A percentile compares a stretch with the other conserved stretches of the same genome.
phyloP scores from a whole-genome alignment of 2,329 filamentous ascomycete genomes.

The Bipolaris oryzae region DNA sequence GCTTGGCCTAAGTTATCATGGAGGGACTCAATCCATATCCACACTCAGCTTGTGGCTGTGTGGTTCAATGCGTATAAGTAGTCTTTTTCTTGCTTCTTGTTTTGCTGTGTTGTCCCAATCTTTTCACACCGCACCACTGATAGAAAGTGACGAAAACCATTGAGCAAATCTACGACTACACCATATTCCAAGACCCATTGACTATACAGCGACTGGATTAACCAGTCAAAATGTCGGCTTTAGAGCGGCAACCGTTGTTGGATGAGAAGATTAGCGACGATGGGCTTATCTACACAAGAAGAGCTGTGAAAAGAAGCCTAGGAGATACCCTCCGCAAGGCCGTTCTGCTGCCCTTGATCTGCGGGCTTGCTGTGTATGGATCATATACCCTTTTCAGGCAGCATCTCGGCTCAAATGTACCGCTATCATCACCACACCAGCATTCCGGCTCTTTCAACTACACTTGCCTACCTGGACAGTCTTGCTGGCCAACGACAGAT shows the following conservation, averaged over 20 bases:
- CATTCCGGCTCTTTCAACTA: slow-evolving; percentile 27
- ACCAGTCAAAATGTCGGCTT: slow-evolving; percentile 15
- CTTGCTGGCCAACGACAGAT: slow-evolving; percentile 43
- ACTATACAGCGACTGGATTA: background rate
- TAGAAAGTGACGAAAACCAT: background rate
- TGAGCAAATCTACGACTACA: background rate
- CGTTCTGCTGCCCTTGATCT: slow-evolving; percentile 12
- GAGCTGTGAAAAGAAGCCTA: background rate
- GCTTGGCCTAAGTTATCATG: slow-evolving; percentile 13
- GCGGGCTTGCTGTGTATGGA: slow-evolving; percentile 11
- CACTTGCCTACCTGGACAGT: slow-evolving; percentile 45
- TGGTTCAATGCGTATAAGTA: slow-evolving; percentile 8
- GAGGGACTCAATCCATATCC: slow-evolving; percentile 6
- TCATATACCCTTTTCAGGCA: slow-evolving; percentile 5
- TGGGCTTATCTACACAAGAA: background rate
- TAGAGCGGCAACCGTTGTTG: slow-evolving; percentile 21
- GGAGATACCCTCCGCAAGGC: slow-evolving; percentile 2
- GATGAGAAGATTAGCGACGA: slow-evolving; percentile 17
- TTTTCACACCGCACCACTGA: background rate
- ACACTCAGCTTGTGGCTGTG: slow-evolving; percentile 8
- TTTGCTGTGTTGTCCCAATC: background rate
- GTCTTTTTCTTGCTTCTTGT: background rate
- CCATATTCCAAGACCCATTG: background rate
- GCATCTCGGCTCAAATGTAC: background rate
- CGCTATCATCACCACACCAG: background rate